Evolutionary conservation across 176 grass and related monocot genomes (phyloP).

Genomic region (Oryza rufipogon): DNA sequence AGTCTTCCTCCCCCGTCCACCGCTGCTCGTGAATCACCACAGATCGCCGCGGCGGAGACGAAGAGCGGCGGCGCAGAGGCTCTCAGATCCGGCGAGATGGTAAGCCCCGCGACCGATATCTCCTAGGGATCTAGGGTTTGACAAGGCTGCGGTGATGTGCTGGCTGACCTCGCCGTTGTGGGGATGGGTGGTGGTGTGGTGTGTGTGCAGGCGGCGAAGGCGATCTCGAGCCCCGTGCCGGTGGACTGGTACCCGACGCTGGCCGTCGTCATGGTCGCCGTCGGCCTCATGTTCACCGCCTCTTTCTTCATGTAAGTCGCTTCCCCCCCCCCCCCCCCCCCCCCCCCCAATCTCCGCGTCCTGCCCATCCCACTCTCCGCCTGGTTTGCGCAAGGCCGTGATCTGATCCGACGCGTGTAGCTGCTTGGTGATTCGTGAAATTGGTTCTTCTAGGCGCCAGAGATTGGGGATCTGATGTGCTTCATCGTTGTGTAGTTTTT

Average conservation of each 20-base stretch:
- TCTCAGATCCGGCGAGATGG: constrained; percentile 53
- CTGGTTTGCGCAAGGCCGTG: not conserved
- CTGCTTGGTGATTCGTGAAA: not conserved
- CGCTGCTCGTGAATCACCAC: too few relatives aligned
- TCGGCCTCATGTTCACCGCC: constrained; percentile 81
- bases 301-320: constrained; percentile 90
- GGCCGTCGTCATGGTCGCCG: constrained; percentile 63
- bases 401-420: not conserved
- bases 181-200: not conserved
- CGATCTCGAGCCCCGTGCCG: constrained; percentile 87
- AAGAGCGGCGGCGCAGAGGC: not conserved
- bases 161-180: too few relatives aligned
- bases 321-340: too few relatives aligned
- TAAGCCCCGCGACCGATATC: not conserved
- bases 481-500: not conserved
- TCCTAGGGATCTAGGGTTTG: not conserved
- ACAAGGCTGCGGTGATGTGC: not conserved
- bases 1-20: not conserved
- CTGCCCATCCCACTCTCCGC: not conserved
- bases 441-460: not conserved
- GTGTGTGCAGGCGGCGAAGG: constrained; percentile 65
- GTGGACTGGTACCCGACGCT: constrained; percentile 84
- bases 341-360: too few relatives aligned
- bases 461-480: not conserved
- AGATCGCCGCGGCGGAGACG: constrained; percentile 13